Evolutionary conservation across 2,329 filamentous ascomycete species (phyloP), one percentile per base, ranked within the genome.

Genomic region (Microascus cirrosus): DNA sequence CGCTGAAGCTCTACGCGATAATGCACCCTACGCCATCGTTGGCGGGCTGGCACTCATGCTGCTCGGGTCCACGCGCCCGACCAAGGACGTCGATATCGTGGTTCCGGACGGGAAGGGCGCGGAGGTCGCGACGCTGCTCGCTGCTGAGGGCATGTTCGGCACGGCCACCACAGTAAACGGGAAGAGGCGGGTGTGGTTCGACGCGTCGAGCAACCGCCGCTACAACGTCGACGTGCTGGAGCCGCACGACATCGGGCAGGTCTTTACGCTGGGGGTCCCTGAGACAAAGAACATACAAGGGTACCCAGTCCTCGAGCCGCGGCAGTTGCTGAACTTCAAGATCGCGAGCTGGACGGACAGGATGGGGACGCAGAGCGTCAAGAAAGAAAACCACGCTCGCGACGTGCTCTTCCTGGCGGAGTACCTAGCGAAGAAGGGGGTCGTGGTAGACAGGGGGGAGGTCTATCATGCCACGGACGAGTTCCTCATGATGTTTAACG

Each of bases 61-160:
- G 3, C 56, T 58, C 22, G 56, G 56, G n/a, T 58, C 56, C 20
- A 25, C 50, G 3, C 51, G 56, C 18, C 51, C 51, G 11, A 58
- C 56, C 20, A 58, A 53, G 51, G 56, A 58, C 51, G 18, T 58
- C 20, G 56, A 58, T 13, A 54, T 58, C 25, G 56, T 58, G 22
- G 56, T 58, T 7, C 56, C 56, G 15, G 52, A 58, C 24, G 56
- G 56, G 22, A 28, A 28, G n/a, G 55, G 28, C 2, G 48, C 48
- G 20, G 55, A 57, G 35, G 55, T 48, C 15, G 55, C 48, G 12
- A 24, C 45, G 12, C 36, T 57, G 24, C 36, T 57, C 11, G 55
- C 55, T 3, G 55, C 55, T 34, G 50, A 34, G 3, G 55, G 55
- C 48, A n/a, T 34, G 12, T 57, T 57, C 34, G 55, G 55, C 22